A percentile compares a stretch with the other conserved stretches of the same genome.
Evolutionary conservation across 208 protist genomes (phyloP).

Genomic region (Sergeia podlipaevii): DNA sequence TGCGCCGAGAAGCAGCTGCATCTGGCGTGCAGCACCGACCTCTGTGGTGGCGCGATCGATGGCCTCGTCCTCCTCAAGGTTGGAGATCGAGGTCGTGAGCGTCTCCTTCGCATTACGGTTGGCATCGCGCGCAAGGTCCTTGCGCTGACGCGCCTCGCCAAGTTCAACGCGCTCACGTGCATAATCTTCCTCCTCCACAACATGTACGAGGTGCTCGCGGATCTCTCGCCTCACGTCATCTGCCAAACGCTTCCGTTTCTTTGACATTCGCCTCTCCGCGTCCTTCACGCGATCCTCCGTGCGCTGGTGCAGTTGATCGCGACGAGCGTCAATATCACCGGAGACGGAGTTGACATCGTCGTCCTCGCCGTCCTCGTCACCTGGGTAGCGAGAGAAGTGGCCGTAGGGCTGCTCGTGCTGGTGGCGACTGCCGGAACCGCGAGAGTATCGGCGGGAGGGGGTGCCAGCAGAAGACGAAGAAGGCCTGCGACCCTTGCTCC

Average conservation of each 20-base stretch:
- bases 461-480: not conserved
- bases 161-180: constrained; percentile 36
- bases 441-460: not conserved
- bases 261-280: constrained; percentile 20
- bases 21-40: constrained; percentile 59
- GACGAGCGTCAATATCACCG: constrained; percentile 8
- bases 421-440: not conserved
- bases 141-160: constrained; percentile 32
- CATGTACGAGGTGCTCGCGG: constrained; percentile 30
- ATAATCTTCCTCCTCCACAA: constrained; percentile 48
- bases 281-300: constrained; percentile 24
- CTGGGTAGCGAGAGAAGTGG: constrained; percentile 1
- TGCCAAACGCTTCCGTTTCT: constrained; percentile 19
- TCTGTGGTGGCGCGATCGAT: constrained; percentile 54
- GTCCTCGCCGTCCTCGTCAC: constrained; percentile 13
- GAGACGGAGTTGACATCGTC: constrained; percentile 12
- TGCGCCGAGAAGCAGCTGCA: constrained; percentile 39
- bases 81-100: constrained; percentile 6
- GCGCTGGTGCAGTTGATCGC: constrained; percentile 13
- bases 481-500: not conserved
- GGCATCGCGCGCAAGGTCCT: constrained; percentile 5
- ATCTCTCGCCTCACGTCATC: constrained; percentile 34
- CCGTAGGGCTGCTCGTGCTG: constrained; percentile 3
- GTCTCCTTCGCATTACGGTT: constrained; percentile 7
- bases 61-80: constrained; percentile 49